Conservation (phyloP, 352 stramenopile species). For the Plasmopara halstedii region DNA sequence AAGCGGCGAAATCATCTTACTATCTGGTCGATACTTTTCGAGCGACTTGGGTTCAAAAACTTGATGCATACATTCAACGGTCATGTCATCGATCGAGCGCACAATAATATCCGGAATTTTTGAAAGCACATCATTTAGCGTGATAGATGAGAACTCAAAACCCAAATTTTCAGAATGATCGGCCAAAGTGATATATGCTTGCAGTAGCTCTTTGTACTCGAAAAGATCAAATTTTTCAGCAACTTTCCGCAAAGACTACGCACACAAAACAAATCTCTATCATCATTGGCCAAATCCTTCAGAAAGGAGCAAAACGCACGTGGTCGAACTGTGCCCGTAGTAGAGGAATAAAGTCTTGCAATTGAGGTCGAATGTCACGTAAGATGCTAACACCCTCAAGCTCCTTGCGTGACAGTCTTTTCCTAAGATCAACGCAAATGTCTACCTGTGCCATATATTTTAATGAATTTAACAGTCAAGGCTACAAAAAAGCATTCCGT, state of each 20-base stretch:
- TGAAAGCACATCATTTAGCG: conserved; percentile 55
- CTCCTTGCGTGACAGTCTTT: conserved; percentile 33
- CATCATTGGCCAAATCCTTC: too few species aligned
- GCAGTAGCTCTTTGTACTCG: conserved; percentile 74
- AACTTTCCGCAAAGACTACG: conserved; percentile 63
- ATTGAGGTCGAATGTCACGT: conserved; percentile 48
- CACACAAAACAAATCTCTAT: too few species aligned
- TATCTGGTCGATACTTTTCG: conserved; percentile 25
- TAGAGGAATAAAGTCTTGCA: conserved; percentile 71
- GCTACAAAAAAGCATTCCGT: not conserved
- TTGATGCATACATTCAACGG: conserved; percentile 33
- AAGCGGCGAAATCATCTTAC: not conserved
- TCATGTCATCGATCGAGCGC: conserved; percentile 66
- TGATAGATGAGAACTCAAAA: conserved; percentile 71
- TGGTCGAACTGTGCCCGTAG: conserved; percentile 65
- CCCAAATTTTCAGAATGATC: conserved; percentile 69
- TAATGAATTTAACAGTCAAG: not conserved
- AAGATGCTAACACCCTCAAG: conserved; percentile 51
- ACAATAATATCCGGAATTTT: conserved; percentile 78
- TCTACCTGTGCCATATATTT: conserved; percentile 35
- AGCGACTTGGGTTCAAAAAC: conserved; percentile 39
- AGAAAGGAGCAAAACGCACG: too few species aligned
- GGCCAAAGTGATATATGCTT: conserved; percentile 70
- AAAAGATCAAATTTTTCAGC: conserved; percentile 60
- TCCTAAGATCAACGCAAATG: conserved; percentile 57